These are phyloP conservation scores for Protomyces inundatus DNA, from an alignment of 1,139 yeast species.

Conservation along the genomic window DNA sequence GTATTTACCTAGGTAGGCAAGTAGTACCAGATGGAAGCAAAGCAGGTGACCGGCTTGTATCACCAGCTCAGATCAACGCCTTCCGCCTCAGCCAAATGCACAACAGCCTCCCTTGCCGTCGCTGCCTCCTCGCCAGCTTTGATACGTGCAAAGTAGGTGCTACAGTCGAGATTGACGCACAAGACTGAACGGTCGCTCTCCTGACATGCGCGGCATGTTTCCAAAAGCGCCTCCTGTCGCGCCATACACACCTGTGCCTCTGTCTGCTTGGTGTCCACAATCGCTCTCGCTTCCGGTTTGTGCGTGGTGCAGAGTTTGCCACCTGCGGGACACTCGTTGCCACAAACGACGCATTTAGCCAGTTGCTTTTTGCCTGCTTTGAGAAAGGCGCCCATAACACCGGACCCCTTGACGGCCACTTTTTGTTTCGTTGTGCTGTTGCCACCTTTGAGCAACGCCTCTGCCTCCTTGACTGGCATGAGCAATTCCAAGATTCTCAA, in stretches of 20 bases:
- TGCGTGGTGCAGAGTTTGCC: slow-evolving; percentile 11
- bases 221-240: background rate
- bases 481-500: slow-evolving; percentile 14
- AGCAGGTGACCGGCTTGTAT: too few relatives aligned
- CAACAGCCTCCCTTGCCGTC: background rate
- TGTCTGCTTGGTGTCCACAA: slow-evolving; percentile 2
- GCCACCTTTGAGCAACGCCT: slow-evolving; percentile 6
- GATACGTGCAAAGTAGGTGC: slow-evolving; percentile 13
- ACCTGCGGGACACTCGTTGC: slow-evolving; percentile 8
- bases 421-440: slow-evolving; percentile 4
- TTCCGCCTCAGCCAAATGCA: slow-evolving; percentile 5
- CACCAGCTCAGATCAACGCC: slow-evolving; percentile 12
- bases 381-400: slow-evolving; percentile 25
- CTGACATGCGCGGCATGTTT: slow-evolving; percentile 19
- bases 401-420: slow-evolving; percentile 13
- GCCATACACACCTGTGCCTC: background rate
- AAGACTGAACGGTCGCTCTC: slow-evolving; percentile 1
- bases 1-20: too few relatives aligned
- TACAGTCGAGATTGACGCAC: slow-evolving; percentile 20
- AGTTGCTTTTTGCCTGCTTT: slow-evolving; percentile 17
- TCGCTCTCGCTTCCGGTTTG: background rate
- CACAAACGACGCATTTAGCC: slow-evolving; percentile 21
- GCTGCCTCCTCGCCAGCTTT: slow-evolving; percentile 3
- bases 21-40: too few relatives aligned
- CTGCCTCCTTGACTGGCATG: slow-evolving; percentile 17